Percentiles rank a stretch among this genome's conserved stretches.
Evolutionary conservation across 148 eudicot species (phyloP).

Genomic region (Mesembryanthemum crystallinum): DNA sequence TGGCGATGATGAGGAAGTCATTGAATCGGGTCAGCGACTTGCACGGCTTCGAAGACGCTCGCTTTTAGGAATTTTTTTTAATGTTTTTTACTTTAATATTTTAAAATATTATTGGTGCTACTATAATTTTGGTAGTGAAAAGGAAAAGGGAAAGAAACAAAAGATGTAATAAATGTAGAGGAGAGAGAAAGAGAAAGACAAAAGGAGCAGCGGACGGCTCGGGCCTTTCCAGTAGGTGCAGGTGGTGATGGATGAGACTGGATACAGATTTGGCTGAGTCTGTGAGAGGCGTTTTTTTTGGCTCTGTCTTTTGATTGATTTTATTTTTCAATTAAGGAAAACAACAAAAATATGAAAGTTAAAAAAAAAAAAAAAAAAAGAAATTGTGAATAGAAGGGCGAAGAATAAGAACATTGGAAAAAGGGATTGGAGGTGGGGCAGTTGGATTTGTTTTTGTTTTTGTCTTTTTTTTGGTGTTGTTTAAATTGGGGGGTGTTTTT

Average conservation of each 20-base stretch:
- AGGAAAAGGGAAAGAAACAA: background rate
- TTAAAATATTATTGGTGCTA: background rate
- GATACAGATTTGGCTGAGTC: conserved; percentile 8
- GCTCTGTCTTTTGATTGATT: background rate
- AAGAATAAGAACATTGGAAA: background rate
- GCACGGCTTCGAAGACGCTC: conserved; percentile 97
- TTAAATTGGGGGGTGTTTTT: background rate
- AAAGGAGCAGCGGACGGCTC: conserved; percentile 30
- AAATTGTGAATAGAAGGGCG: background rate
- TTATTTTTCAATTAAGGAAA: background rate
- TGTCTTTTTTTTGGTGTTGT: background rate
- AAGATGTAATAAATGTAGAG: conserved; percentile 15
- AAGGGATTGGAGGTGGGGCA: conserved; percentile 2
- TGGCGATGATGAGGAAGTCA: conserved; percentile 88
- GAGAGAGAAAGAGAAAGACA: background rate
- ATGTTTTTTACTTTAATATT: background rate
- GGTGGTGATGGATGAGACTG: conserved; percentile 26
- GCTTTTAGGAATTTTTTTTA: conserved; percentile 42
- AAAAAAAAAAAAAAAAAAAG: background rate
- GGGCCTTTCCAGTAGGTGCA: conserved; percentile 29
- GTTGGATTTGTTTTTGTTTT: conserved; percentile 2
- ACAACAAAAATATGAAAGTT: background rate
- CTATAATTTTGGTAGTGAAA: background rate
- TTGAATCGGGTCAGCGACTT: conserved; percentile 83
- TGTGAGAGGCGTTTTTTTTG: background rate